A percentile compares a stretch with the other conserved stretches of the same genome.
Conservation (phyloP, 495 filamentous ascomycete genomes). For the Aspergillus nanangensis region DNA sequence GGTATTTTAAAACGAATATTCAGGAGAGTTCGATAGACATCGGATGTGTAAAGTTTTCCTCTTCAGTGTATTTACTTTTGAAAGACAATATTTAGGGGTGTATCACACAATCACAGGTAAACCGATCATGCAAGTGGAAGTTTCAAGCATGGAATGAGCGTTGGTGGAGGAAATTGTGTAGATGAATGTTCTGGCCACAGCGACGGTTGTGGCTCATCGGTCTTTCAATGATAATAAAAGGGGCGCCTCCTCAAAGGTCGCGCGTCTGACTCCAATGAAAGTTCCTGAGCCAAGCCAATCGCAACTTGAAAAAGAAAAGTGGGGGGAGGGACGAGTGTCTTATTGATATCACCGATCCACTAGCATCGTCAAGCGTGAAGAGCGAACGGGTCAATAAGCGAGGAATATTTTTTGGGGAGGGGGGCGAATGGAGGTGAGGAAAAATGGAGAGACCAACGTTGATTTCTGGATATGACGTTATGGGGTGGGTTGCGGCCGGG, state of each 20-base stretch:
- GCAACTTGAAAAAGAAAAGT: conserved; percentile 5
- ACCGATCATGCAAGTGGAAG: too few relatives aligned
- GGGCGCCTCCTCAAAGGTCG: conserved; percentile 8
- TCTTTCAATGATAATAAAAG: neutral
- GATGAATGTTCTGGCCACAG: conserved; percentile 12
- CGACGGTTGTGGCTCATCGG: conserved; percentile 4
- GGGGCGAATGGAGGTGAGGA: conserved; percentile 15
- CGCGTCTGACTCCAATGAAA: conserved; percentile 5
- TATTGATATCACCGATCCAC: conserved; percentile 30
- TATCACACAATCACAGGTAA: too few relatives aligned
- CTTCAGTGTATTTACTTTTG: too few relatives aligned
- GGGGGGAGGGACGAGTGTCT: conserved; percentile 16
- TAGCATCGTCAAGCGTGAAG: conserved; percentile 16
- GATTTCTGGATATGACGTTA: conserved; percentile 27
- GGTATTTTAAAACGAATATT: too few relatives aligned
- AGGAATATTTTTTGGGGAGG: conserved; percentile 5
- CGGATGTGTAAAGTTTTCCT: too few relatives aligned
- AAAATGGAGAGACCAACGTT: conserved; percentile 7
- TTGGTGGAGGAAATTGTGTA: conserved; percentile 1
- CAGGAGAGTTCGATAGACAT: too few relatives aligned
- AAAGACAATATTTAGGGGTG: too few relatives aligned
- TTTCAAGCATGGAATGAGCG: neutral
- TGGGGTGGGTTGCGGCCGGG: conserved; percentile 13
- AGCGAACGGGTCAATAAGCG: conserved; percentile 11
- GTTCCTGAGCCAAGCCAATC: conserved; percentile 17